Evolutionary conservation across 768 basidiomycete species (phyloP), one percentile per base, ranked within the genome.

Genomic region (Amanita muscaria): DNA sequence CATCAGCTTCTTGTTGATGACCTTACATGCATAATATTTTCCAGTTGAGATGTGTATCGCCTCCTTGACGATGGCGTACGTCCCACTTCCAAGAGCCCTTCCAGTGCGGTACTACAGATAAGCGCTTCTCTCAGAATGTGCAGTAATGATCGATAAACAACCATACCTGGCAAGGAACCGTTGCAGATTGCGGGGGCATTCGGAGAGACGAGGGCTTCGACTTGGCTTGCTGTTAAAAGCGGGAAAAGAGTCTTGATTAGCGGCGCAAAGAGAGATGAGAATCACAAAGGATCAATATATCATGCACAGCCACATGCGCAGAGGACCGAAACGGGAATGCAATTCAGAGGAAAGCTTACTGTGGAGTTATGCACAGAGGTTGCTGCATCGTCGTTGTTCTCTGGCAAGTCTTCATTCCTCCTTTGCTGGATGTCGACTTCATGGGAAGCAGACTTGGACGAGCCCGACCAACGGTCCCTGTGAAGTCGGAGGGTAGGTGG

Each of bases 1-100:
- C 92, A 96, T 96, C 47, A 96, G 79, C 58, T 93, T 91, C 76
- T 98, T 98, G 80, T 94, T 97, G 68, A 97, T 92, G 57, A 98
- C 96, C 65, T 99, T 99, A 77, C 93, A 97, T 16, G 94, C 96
- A 71, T 85, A 98, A 67, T 93, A 94, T 63, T 96, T 77, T 49
- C 71, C 71, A 1, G 91, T 90, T 68, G 85, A 82, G 68, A 94
- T 83, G 58, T 94, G 90, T 19, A 93, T 87, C 35, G 92, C 92
- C 69, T 96, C 91, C 65, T 90, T 91, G 38, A 91, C 89, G 61
- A 92, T 89, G 49, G 89, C 89, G 58, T 96, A 97, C 33, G 92
- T 96, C 38, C 92, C 92, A 57, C 86, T 91, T 19, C 88, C 88
- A 31, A 85, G 79, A 4, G 84, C 88, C 62, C 81, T 86, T 51